Base-by-base conservation (phyloP, 225 moss, liverwort and hornwort species). In the Marchantia paleacea region DNA sequence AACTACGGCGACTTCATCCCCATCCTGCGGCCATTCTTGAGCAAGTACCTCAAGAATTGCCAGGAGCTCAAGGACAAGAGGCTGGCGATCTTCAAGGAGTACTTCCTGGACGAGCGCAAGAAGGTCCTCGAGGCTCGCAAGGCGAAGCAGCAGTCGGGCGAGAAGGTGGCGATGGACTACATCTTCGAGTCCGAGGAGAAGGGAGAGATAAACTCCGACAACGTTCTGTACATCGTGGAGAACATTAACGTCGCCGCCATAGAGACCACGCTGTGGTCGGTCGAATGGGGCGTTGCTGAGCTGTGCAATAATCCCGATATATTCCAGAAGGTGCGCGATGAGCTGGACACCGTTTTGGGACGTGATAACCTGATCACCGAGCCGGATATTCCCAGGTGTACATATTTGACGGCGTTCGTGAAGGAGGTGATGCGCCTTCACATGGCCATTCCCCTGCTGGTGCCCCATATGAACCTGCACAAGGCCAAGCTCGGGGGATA, bases 1-100 rank as follows among this genome's bases (percentile, higher is more conserved):
- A 93, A 95, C 76, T 96, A 92, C 39, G 92, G 93, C 30, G 95
- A 93, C 22, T 96, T 96, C 84, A 94, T 96, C 75, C 96, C 96
- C 22, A 86, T 96, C 52, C 79, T 96, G 71, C 85, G 77, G 71
- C 84, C 25, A 72, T 89, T 89, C 52, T 55, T 86, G 20, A 78
- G 78, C 7, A 84, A 58, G 25, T 80, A 80, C 28, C 61, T 80
- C 24, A 48, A 31, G 0, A 47, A 60, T 4, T 80, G 80, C 73
- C 60, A 86, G 85, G 88, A 85, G 53, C 52, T 91, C 7, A 92
- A 92, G 83, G 88, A 91, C 24, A 86, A 85, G 48, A 86, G 92
- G 15, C 68, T 89, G 74, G 83, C 89, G 24, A 79, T 90, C 62
- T 92, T 92, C 83, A 89, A 91, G 82, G 80, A 92, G 0, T 77